Evolutionary conservation across 2,329 filamentous ascomycete species (phyloP).

Genomic region (Colletotrichum sp.): DNA sequence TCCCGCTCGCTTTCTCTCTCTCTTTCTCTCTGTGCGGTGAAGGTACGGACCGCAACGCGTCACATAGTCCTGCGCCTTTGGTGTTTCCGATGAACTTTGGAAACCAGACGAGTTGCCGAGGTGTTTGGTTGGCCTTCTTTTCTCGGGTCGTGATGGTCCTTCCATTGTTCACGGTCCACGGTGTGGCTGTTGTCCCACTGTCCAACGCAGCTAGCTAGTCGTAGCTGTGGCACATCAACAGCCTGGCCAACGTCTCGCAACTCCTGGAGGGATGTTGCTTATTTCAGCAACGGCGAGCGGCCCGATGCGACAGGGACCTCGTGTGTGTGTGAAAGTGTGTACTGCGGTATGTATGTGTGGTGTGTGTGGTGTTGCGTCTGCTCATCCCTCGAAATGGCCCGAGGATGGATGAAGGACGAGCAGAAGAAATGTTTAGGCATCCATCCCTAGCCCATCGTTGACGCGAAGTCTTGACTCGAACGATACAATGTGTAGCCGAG

Average conservation of each 20-base stretch:
- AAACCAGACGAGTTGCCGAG: neutral
- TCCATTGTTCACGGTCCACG: neutral
- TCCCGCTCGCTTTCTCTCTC: conserved; percentile 1
- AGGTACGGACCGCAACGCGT: neutral
- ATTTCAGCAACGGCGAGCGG: neutral
- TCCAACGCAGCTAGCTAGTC: neutral
- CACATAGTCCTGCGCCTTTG: neutral
- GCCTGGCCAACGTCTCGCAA: neutral
- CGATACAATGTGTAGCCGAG: neutral
- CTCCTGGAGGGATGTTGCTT: neutral
- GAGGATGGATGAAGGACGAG: neutral
- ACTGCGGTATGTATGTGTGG: neutral
- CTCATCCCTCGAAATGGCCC: neutral
- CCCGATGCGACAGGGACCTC: neutral
- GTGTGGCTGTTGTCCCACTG: neutral
- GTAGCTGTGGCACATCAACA: neutral
- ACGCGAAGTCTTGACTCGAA: neutral
- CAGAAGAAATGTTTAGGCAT: neutral
- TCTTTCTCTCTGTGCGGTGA: neutral
- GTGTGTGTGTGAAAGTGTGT: neutral
- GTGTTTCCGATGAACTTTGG: conserved; percentile 6
- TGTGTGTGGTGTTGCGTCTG: neutral
- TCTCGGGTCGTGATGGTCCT: neutral
- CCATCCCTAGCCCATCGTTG: neutral
- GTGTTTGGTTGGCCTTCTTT: neutral